A percentile compares a stretch with the other conserved stretches of the same genome.
These are phyloP conservation scores for Colletotrichum abscissum DNA, from an alignment of 2,329 filamentous ascomycete species.

Conservation along the genomic window DNA sequence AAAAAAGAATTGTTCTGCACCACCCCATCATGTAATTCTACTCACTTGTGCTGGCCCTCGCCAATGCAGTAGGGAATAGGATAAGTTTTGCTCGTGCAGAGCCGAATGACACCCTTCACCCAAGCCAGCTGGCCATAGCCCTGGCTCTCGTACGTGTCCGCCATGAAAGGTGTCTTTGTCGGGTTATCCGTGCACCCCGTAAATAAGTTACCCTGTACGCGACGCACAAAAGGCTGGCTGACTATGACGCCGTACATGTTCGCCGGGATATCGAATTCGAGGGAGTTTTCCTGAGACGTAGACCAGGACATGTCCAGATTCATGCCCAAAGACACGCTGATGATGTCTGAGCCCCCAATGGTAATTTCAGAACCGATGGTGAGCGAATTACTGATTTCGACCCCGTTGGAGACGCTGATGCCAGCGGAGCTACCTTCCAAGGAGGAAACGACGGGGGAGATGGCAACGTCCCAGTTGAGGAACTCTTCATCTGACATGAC, in stretches of 20 bases:
- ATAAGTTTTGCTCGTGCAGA: slow-evolving; percentile 49
- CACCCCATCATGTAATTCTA: not conserved
- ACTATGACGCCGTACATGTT: slow-evolving; percentile 52
- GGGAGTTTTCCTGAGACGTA: slow-evolving; percentile 45
- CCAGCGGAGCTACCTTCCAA: slow-evolving; percentile 39
- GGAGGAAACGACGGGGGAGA: slow-evolving; percentile 48
- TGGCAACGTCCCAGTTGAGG: slow-evolving; percentile 51
- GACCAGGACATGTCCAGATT: slow-evolving; percentile 38
- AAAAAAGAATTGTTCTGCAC: too few relatives aligned
- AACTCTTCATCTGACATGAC: slow-evolving; percentile 43
- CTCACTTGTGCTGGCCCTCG: slow-evolving; percentile 38
- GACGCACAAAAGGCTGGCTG: slow-evolving; percentile 47
- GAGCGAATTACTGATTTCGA: slow-evolving; percentile 46
- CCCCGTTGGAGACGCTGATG: slow-evolving; percentile 45
- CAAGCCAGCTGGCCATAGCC: slow-evolving; percentile 46
- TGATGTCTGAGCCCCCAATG: slow-evolving; percentile 38
- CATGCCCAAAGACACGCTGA: slow-evolving; percentile 37
- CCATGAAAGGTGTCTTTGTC: slow-evolving; percentile 42
- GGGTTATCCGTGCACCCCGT: slow-evolving; percentile 46
- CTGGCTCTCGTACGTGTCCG: slow-evolving; percentile 47
- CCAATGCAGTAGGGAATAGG: slow-evolving; percentile 51
- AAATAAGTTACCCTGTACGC: slow-evolving; percentile 46
- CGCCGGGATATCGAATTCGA: slow-evolving; percentile 45
- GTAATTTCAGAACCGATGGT: slow-evolving; percentile 36
- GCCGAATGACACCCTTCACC: slow-evolving; percentile 51